Evolutionary conservation across 2,329 filamentous ascomycete species (phyloP).

Genomic region (Sphaerostilbella broomeana): DNA sequence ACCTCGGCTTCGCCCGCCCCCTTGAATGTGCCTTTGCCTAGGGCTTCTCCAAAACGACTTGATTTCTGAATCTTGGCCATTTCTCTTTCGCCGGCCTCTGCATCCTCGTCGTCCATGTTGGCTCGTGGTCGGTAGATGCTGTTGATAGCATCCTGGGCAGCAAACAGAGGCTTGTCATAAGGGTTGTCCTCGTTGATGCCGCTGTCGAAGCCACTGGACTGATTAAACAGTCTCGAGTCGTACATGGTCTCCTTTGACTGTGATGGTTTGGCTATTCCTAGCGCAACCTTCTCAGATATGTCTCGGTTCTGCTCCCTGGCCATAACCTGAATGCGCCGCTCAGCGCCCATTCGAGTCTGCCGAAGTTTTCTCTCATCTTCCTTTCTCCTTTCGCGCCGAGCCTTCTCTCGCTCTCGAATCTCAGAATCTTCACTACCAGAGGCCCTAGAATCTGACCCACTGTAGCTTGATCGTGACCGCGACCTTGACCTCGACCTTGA

Average conservation of each 20-base stretch:
- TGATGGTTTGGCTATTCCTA: constrained; percentile 91
- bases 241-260: constrained; percentile 93
- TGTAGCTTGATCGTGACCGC: constrained; percentile 42
- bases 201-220: constrained; percentile 80
- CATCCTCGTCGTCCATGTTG: constrained; percentile 69
- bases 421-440: constrained; percentile 60
- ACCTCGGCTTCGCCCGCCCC: constrained; percentile 78
- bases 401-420: constrained; percentile 67
- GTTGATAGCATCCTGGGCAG: constrained; percentile 88
- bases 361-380: constrained; percentile 86
- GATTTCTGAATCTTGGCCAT: constrained; percentile 84
- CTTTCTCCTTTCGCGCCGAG: constrained; percentile 67
- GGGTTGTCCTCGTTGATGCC: constrained; percentile 97
- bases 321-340: constrained; percentile 85
- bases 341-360: constrained; percentile 91
- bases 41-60: constrained; percentile 74
- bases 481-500: constrained; percentile 29
- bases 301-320: constrained; percentile 93
- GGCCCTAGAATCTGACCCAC: constrained; percentile 42
- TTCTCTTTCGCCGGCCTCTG: constrained; percentile 71
- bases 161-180: constrained; percentile 96
- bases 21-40: constrained; percentile 88
- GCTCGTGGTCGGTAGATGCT: constrained; percentile 84
- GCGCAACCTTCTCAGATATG: constrained; percentile 92
- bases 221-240: constrained; percentile 91